Percentiles rank a stretch among this genome's conserved stretches.
phyloP scores from a whole-genome alignment of 202 grass and related monocot species.

The Panicum hallii region DNA sequence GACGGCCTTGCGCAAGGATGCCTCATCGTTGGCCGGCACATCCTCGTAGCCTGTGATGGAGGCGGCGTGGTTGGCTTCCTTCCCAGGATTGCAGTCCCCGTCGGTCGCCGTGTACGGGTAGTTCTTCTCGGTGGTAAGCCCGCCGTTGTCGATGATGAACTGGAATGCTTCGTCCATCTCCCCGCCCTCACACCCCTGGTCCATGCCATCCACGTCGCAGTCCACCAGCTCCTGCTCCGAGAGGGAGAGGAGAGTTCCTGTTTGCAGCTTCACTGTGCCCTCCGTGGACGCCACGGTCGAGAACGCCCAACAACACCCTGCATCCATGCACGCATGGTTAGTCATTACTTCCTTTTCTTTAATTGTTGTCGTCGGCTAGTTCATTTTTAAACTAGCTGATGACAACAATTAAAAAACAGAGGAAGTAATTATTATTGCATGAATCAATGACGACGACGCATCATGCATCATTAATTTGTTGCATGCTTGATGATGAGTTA shows the following conservation, averaged over 20 bases:
- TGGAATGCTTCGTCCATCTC: slow-evolving; percentile 34
- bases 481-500: too few relatives aligned
- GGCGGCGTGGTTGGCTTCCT: slow-evolving; percentile 1
- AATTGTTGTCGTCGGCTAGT: too few relatives aligned
- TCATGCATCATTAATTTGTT: too few relatives aligned
- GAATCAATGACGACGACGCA: too few relatives aligned
- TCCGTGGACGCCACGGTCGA: slow-evolving; percentile 36
- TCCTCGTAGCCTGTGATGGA: slow-evolving; percentile 44
- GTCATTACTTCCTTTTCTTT: too few relatives aligned
- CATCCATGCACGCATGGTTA: too few relatives aligned
- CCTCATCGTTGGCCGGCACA: slow-evolving; percentile 39
- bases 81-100: slow-evolving; percentile 3
- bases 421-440: too few relatives aligned
- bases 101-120: neutral
- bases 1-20: slow-evolving; percentile 25
- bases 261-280: slow-evolving; percentile 15
- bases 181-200: slow-evolving; percentile 34
- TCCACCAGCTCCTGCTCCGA: slow-evolving; percentile 38
- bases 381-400: too few relatives aligned
- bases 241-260: slow-evolving; percentile 15
- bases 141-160: slow-evolving; percentile 32
- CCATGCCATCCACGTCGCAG: slow-evolving; percentile 41
- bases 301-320: slow-evolving; percentile 40
- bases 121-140: too few relatives aligned
- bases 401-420: too few relatives aligned